These are phyloP conservation scores for Biscogniauxia marginata DNA, from an alignment of 2,329 filamentous ascomycete genomes.

Conservation along the genomic window DNA sequence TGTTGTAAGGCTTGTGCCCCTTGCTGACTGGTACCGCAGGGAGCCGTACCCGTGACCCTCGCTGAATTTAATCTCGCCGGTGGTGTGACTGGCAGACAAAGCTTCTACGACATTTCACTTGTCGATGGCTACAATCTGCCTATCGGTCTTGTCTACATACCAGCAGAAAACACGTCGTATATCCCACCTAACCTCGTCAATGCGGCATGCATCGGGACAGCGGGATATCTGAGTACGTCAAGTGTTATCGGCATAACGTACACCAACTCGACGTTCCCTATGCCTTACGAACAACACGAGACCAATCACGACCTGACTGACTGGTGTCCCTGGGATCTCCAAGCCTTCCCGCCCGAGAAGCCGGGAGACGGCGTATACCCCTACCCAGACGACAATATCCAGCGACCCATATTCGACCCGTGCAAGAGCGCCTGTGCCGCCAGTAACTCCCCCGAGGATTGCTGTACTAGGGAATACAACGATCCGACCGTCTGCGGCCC, in stretches of 20 bases:
- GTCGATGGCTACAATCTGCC: slow-evolving; percentile 85
- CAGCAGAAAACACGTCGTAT: slow-evolving; percentile 60
- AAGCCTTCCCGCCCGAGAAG: slow-evolving; percentile 64
- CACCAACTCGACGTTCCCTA: slow-evolving; percentile 63
- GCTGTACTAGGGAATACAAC: slow-evolving; percentile 70
- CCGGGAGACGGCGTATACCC: slow-evolving; percentile 76
- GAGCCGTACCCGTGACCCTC: slow-evolving; percentile 70
- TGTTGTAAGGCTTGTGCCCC: not conserved
- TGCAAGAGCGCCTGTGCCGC: slow-evolving; percentile 76
- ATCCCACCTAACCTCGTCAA: slow-evolving; percentile 77
- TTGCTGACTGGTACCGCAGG: slow-evolving; percentile 43
- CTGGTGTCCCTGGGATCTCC: slow-evolving; percentile 83
- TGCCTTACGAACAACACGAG: slow-evolving; percentile 63
- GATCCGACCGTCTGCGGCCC: slow-evolving; percentile 62
- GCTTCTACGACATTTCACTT: slow-evolving; percentile 81
- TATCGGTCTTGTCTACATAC: slow-evolving; percentile 60
- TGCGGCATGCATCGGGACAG: slow-evolving; percentile 71
- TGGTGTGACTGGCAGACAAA: slow-evolving; percentile 58
- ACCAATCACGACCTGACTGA: slow-evolving; percentile 55
- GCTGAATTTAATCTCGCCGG: slow-evolving; percentile 78
- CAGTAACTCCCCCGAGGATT: slow-evolving; percentile 65
- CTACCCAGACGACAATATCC: slow-evolving; percentile 73
- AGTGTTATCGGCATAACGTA: slow-evolving; percentile 56
- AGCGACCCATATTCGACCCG: slow-evolving; percentile 71
- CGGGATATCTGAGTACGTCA: slow-evolving; percentile 57